These are phyloP conservation scores for Brassica nigra DNA, from an alignment of 345 rosid genomes.

Conservation along the genomic window DNA sequence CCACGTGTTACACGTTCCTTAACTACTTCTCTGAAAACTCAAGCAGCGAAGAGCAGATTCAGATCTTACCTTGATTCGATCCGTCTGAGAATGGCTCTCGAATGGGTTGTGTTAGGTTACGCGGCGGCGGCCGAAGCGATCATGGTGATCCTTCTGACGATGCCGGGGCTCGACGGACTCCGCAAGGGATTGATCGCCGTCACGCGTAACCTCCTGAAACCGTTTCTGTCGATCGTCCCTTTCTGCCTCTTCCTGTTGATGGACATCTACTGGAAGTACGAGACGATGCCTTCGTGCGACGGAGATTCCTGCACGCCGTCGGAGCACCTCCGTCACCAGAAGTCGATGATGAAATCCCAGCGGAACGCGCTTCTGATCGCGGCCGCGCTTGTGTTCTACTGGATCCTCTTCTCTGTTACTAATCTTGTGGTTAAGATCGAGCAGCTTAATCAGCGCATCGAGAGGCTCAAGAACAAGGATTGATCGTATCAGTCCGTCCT, in stretches of 20 bases:
- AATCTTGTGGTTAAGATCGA: constrained; percentile 64
- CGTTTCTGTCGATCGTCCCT: constrained; percentile 81
- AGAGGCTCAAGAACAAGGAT: constrained; percentile 65
- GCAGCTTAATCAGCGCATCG: constrained; percentile 68
- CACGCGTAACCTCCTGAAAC: constrained; percentile 83
- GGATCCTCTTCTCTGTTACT: constrained; percentile 81
- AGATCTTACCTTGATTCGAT: constrained; percentile 20
- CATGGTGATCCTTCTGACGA: constrained; percentile 81
- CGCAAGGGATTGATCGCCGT: constrained; percentile 74
- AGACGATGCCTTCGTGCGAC: constrained; percentile 76
- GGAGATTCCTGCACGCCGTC: constrained; percentile 73
- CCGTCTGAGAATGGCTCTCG: constrained; percentile 67
- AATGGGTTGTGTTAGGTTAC: constrained; percentile 88
- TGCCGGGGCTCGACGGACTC: constrained; percentile 78
- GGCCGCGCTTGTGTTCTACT: constrained; percentile 76
- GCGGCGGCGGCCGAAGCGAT: constrained; percentile 91
- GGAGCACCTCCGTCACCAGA: constrained; percentile 91
- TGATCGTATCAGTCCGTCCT: constrained; percentile 22
- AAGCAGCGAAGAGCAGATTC: constrained; percentile 25
- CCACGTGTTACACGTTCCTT: constrained; percentile 32
- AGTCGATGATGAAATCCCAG: constrained; percentile 88
- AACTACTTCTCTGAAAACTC: constrained; percentile 1
- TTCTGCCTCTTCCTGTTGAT: constrained; percentile 78
- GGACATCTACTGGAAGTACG: constrained; percentile 97
- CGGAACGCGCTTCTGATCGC: constrained; percentile 78